Conservation (phyloP, 116 monocot species). For the Posidonia oceanica region DNA sequence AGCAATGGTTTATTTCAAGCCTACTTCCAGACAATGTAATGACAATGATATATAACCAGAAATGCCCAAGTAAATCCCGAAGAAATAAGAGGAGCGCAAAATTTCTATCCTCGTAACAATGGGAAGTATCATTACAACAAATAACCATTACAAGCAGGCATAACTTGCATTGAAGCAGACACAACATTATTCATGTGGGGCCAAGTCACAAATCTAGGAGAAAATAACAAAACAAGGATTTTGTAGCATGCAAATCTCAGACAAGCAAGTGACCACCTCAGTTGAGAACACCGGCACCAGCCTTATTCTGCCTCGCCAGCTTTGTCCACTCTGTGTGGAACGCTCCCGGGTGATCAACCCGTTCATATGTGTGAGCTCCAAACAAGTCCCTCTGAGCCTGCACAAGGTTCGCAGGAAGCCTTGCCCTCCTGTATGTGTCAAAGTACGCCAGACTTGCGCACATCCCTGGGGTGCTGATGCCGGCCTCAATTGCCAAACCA, state of each 20-base stretch:
- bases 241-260: not conserved
- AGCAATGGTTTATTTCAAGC: no score
- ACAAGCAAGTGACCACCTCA: conserved; percentile 4
- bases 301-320: conserved; percentile 9
- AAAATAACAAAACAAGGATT: not conserved
- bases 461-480: conserved; percentile 26
- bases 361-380: conserved; percentile 19
- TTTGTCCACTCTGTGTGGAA: conserved; percentile 22
- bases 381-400: conserved; percentile 41
- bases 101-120: not conserved
- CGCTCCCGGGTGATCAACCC: conserved; percentile 6
- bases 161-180: not conserved
- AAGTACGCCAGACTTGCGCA: conserved; percentile 30
- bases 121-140: not conserved
- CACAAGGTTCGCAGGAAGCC: conserved; percentile 40
- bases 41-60: no score
- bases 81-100: not conserved
- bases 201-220: not conserved
- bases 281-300: conserved; percentile 12
- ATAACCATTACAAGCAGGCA: not conserved
- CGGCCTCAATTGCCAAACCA: conserved; percentile 20
- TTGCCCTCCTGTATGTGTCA: conserved; percentile 31
- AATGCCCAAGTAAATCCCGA: no score
- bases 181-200: not conserved
- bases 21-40: no score